Base-by-base conservation (phyloP, 2,329 filamentous ascomycete species). In the Neofusicoccum umdonicola region DNA sequence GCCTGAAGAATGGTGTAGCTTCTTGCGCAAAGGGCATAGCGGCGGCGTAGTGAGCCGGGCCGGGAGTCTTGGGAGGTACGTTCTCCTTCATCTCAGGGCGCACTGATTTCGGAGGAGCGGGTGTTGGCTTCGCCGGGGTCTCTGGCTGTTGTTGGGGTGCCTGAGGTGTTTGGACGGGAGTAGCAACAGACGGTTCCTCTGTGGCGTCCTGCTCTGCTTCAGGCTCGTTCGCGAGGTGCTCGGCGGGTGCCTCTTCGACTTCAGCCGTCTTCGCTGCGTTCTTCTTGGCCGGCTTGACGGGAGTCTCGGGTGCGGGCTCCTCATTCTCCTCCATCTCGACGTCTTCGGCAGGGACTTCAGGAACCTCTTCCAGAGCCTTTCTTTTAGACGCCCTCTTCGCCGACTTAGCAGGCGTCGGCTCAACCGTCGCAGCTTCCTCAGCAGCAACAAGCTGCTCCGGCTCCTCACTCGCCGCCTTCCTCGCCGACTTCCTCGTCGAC, bases 1-100 rank as follows among this genome's bases (percentile, higher is more conserved):
- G 61, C 35, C 41, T 63, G 61, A 63, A 63, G 17, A 63, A 63
- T 9, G 61, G 61, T 7, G 61, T 63, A 12, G 61, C 61, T 17
- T 47, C 61, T 15, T 63, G 44, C 3, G 62, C 52, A 27, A 64
- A 63, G 1, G 61, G 61, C 15, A 63, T 34, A 17, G 61, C 50
- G 6, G 39, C 27, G 15, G 61, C 39, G 31, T 54, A 37, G 17
- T 63, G 50, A 15, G 61, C 39, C 9, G 41, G 61, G 4, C 48
- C 61, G 15, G 61, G 61, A 13, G 61, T 63, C 31, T 47, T 52
- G 9, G 61, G 41, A 13, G 42, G 51, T 8, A 39, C 51, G 4
- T 64, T 50, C 44, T 64, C 62, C 27, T 64, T 58, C 22, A 34
- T 22, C 41, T 41, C 42, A 8, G 45, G 4, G 12, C 56, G 56